Evolutionary conservation across 345 rosid genomes (phyloP), one percentile per base, ranked within the genome.

Genomic region (Gossypium mustelinum): DNA sequence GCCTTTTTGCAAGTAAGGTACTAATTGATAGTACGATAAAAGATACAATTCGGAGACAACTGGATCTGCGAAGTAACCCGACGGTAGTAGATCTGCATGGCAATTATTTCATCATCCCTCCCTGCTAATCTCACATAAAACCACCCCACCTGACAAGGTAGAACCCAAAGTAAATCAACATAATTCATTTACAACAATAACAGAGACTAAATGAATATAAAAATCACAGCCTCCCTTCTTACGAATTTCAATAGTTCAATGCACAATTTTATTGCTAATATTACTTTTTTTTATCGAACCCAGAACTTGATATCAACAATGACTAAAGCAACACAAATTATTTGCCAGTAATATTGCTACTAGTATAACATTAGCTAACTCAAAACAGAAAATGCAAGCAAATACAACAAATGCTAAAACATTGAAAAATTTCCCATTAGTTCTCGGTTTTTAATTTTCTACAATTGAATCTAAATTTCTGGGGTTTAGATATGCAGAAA

Each of bases 61-160:
- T 78, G 76, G 76, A 75, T 75, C 79, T 62, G 77, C 8, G 59
- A 77, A 63, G n/a, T 72, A 69, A 77, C 16, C 74, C 11, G 54
- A 45, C 73, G 65, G 68, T 72, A 56, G 74, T 80, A 77, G 50
- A 80, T 83, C 85, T 77, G 75, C 82, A 79, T 79, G 77, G 75
- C 74, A 77, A 66, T 78, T 78, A 54, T 73, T 20, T 61, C 73
- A 69, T 55, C 76, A 73, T 76, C 76, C 61, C 78, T 73, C 78
- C 61, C 9, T 44, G 62, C 76, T 43, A 74, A 50, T 43, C 76
- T 77, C 72, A 24, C 62, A 54, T 14, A 41, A 48, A 18, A 48
- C 65, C 58, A 71, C 59, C 71, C 72, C 50, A 63, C 2, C 59
- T 43, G 7, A 39, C 63, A 74, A 59, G 41, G 64, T 24, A 59